Evolutionary conservation across 805 yeast species (phyloP).

Genomic region (Candida sithepensis): DNA sequence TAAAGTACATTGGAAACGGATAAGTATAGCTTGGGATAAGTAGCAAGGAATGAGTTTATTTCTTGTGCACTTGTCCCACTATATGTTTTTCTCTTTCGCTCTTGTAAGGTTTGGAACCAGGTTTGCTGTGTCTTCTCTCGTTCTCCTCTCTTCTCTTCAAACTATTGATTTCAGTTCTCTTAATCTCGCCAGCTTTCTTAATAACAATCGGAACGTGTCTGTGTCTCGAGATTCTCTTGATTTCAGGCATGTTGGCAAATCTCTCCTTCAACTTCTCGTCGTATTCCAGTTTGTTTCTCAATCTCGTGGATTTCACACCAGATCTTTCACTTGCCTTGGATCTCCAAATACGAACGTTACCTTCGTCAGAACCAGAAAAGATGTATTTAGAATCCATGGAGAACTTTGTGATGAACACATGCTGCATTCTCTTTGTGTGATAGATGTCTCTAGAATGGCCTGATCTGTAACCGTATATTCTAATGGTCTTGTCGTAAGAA

Average conservation of each 20-base stretch:
- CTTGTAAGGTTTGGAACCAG: constrained; percentile 51
- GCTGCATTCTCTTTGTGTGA: constrained; percentile 97
- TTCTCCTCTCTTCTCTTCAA: constrained; percentile 80
- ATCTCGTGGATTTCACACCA: constrained; percentile 72
- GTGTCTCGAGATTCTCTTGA: constrained; percentile 83
- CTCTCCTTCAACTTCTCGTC: constrained; percentile 89
- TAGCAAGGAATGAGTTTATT: constrained; percentile 9
- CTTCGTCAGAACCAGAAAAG: constrained; percentile 91
- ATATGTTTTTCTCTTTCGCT: constrained; percentile 86
- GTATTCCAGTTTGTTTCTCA: constrained; percentile 81
- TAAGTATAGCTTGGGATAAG: background rate
- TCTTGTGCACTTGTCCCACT: constrained; percentile 70
- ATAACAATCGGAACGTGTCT: constrained; percentile 86
- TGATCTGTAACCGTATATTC: constrained; percentile 63
- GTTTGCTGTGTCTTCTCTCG: constrained; percentile 72
- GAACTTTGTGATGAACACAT: constrained; percentile 77
- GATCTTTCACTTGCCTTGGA: constrained; percentile 81
- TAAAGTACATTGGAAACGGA: background rate
- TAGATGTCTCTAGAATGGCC: constrained; percentile 95
- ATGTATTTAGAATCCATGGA: constrained; percentile 89
- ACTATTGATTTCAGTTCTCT: constrained; percentile 66
- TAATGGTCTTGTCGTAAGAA: constrained; percentile 87
- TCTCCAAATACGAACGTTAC: constrained; percentile 93
- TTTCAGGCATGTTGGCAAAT: constrained; percentile 95
- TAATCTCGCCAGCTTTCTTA: constrained; percentile 87